Evolutionary conservation across 2,329 filamentous ascomycete genomes (phyloP).

Genomic region (Macroventuria anomochaeta): DNA sequence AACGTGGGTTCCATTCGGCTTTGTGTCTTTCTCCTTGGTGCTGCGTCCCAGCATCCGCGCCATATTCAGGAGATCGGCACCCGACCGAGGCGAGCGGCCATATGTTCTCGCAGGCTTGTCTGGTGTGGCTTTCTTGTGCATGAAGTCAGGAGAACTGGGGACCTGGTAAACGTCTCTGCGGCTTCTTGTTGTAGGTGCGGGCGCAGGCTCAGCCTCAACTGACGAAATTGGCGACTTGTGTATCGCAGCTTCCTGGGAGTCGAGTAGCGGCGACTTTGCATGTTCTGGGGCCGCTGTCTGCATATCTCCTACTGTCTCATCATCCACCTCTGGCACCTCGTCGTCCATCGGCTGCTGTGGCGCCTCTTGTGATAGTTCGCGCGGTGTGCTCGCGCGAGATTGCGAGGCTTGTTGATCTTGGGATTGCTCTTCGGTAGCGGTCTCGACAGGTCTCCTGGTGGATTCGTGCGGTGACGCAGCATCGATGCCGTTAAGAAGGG

Average conservation of each 20-base stretch:
- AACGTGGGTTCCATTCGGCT: not conserved
- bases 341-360: not conserved
- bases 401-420: not conserved
- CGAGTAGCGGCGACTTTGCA: not conserved
- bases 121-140: slow-evolving; percentile 11
- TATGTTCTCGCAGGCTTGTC: slow-evolving; percentile 24
- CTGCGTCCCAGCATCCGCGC: slow-evolving; percentile 7
- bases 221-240: slow-evolving; percentile 17
- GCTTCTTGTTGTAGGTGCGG: not conserved
- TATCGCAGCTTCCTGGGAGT: slow-evolving; percentile 10
- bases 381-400: not conserved
- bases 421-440: slow-evolving; percentile 4
- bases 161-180: slow-evolving; percentile 28
- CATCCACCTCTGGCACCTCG: not conserved
- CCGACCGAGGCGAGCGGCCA: slow-evolving; percentile 20
- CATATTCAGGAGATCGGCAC: slow-evolving; percentile 18
- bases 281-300: not conserved
- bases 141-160: slow-evolving; percentile 26
- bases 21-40: not conserved
- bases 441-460: slow-evolving; percentile 14
- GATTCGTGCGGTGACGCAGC: not conserved
- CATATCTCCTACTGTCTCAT: not conserved
- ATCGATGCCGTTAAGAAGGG: slow-evolving; percentile 11
- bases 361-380: not conserved
- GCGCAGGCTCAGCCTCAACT: slow-evolving; percentile 2